Percentiles rank a stretch among this genome's conserved stretches.
Evolutionary conservation across 208 protist genomes (phyloP).

Genomic region (Wallacemonas sp.): DNA sequence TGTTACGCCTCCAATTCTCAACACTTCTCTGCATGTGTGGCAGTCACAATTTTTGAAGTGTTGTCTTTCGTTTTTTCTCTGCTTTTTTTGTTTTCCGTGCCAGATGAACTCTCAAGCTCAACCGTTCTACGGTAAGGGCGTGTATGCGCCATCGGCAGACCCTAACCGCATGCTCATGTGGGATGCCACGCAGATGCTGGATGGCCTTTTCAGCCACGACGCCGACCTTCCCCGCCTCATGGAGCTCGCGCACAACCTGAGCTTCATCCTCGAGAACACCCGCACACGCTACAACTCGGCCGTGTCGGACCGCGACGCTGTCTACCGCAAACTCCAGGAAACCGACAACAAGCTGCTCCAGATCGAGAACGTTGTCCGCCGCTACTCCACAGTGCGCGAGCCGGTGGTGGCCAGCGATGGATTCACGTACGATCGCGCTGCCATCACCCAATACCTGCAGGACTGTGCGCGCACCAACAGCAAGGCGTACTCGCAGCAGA

Average conservation of each 20-base stretch:
- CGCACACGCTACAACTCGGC: slow-evolving; percentile 68
- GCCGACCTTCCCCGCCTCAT: slow-evolving; percentile 38
- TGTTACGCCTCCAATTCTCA: no score
- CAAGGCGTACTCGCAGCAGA: slow-evolving; percentile 84
- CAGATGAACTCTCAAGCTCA: slow-evolving; percentile 14
- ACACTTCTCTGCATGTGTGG: no score
- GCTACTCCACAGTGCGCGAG: slow-evolving; percentile 69
- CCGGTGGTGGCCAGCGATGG: slow-evolving; percentile 87
- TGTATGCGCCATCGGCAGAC: slow-evolving; percentile 13
- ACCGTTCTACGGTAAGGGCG: slow-evolving; percentile 20
- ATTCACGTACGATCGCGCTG: slow-evolving; percentile 81
- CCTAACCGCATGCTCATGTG: slow-evolving; percentile 38
- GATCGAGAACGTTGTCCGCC: slow-evolving; percentile 64
- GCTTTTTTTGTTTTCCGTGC: no score
- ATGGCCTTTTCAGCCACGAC: slow-evolving; percentile 36
- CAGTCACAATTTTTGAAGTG: slow-evolving; percentile 4
- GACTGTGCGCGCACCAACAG: slow-evolving; percentile 74
- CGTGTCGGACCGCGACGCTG: slow-evolving; percentile 59
- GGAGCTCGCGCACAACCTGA: slow-evolving; percentile 46
- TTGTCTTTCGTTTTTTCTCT: slow-evolving; percentile 16
- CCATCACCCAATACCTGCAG: slow-evolving; percentile 67
- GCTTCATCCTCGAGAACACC: slow-evolving; percentile 58
- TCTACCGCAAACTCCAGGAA: slow-evolving; percentile 48
- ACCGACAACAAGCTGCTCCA: slow-evolving; percentile 57
- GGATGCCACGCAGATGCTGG: slow-evolving; percentile 56